Evolutionary conservation across 1,284 basidiomycete species (phyloP).

Genomic region (Puccinia sorghi): DNA sequence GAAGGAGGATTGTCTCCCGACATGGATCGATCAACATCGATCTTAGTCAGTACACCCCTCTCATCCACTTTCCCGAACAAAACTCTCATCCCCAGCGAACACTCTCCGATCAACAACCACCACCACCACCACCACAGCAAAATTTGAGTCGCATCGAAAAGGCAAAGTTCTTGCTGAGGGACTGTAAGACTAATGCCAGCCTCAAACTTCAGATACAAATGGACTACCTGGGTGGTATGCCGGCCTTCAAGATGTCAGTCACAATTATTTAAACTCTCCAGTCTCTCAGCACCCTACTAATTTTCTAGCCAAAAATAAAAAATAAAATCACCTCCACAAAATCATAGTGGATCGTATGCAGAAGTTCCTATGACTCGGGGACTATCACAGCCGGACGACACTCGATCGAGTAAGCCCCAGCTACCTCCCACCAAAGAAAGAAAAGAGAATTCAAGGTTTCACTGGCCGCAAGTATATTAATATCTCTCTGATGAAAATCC

Average conservation of each 20-base stretch:
- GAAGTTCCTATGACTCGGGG: no score
- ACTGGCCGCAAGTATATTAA: no score
- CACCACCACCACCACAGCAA: not conserved
- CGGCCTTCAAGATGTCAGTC: constrained; percentile 34
- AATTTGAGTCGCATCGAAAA: constrained; percentile 32
- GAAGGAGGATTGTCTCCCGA: constrained; percentile 25
- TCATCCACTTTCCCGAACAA: not conserved
- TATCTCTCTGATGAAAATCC: no score
- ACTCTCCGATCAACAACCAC: no score
- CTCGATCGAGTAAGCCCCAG: no score
- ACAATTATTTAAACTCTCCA: no score
- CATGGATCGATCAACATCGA: constrained; percentile 28
- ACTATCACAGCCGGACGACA: no score
- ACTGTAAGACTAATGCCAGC: constrained; percentile 44
- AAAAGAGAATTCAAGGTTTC: no score
- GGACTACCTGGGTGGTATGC: constrained; percentile 27
- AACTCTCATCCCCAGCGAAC: not conserved
- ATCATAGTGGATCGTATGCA: no score
- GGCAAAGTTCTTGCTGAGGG: constrained; percentile 31
- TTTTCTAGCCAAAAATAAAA: not conserved
- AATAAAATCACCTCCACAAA: no score
- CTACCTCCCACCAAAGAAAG: no score
- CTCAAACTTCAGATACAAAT: constrained; percentile 45
- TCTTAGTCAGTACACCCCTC: constrained; percentile 26
- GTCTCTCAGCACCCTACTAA: not conserved